Base-by-base conservation (phyloP, 345 rosid genomes). In the Brassica rapa region DNA sequence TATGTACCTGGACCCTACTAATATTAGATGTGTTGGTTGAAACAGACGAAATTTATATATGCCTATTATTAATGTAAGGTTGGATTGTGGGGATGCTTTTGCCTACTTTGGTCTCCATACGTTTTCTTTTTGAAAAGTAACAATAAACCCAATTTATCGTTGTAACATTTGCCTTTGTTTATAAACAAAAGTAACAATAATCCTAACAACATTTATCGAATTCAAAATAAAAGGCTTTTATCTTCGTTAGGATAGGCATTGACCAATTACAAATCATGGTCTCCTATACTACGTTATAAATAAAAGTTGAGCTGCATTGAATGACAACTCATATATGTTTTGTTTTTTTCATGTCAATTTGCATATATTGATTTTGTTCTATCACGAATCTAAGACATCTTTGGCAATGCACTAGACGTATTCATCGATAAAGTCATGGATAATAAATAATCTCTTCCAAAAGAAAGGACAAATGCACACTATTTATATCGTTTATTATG, bases 51-150 rank as follows among this genome's bases (percentile, higher is more conserved):
- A 65, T 29, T 11, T 53, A 30, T 23, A 59, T 66, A 53, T 27
- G 66, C 68, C 6, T 71, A 56, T 65, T 35, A 53, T 43, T 15
- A 63, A 65, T 72, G 76, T 72, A 65, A 71, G 27, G 68, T 78
- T 78, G 72, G 53, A 12, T 9, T 64, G 68, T 77, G 71, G 76
- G 71, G 76, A 71, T 71, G 77, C 62, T 78, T 66, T 57, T 72
- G 77, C 81, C 71, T 65, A 14, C 70, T 56, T 72, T 70, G 14
- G 74, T 49, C 75, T 70, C 73, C 69, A 62, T 62, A 23, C 39
- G 16, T 39, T 43, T 68, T 7, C 12, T 59, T 59, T 57, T 57
- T 0, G 2, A 23, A 32, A 46, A 4, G 55, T 57, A 12, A 59
- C 35, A 14, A 29, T 5, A 16, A 24, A 59, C 35, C 61, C 39